Percentiles rank a stretch among this genome's conserved stretches.
Evolutionary conservation across 2,329 filamentous ascomycete species (phyloP).

Genomic region (Chrysosporium keratinophilum): DNA sequence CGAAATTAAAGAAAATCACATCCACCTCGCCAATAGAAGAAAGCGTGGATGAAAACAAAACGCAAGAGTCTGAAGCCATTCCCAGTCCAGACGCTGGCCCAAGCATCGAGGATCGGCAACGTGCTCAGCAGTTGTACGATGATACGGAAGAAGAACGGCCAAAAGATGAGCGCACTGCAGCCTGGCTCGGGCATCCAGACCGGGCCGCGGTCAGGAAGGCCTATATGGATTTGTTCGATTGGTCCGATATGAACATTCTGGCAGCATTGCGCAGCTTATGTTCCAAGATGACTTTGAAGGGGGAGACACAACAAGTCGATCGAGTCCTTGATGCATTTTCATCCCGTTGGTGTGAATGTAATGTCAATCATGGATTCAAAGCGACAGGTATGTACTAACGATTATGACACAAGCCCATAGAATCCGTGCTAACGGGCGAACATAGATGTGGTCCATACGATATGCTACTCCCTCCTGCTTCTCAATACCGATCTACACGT

Average conservation of each 20-base stretch:
- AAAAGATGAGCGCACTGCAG: slow-evolving; percentile 65
- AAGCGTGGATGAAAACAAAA: neutral
- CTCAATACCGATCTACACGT: slow-evolving; percentile 93
- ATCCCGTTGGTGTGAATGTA: slow-evolving; percentile 84
- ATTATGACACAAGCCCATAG: neutral
- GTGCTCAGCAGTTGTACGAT: slow-evolving; percentile 72
- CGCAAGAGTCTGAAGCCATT: neutral
- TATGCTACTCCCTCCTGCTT: slow-evolving; percentile 89
- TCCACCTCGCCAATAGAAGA: slow-evolving; percentile 5
- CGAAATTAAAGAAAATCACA: neutral
- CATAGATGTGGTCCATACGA: slow-evolving; percentile 85
- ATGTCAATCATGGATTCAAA: slow-evolving; percentile 87
- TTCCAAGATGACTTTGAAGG: slow-evolving; percentile 67
- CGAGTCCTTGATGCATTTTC: slow-evolving; percentile 85
- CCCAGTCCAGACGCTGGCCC: neutral
- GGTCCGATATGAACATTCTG: slow-evolving; percentile 68
- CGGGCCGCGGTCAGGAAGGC: slow-evolving; percentile 52
- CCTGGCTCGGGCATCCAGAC: slow-evolving; percentile 64
- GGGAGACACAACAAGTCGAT: slow-evolving; percentile 94
- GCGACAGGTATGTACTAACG: slow-evolving; percentile 52
- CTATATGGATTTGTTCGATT: slow-evolving; percentile 91
- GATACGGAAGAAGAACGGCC: slow-evolving; percentile 75
- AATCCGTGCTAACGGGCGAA: neutral
- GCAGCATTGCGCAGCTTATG: slow-evolving; percentile 70
- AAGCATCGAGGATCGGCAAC: slow-evolving; percentile 46